A percentile compares a stretch with the other conserved stretches of the same genome.
Evolutionary conservation across 2,329 filamentous ascomycete species (phyloP).

Genomic region (Parastagonospora avenae): DNA sequence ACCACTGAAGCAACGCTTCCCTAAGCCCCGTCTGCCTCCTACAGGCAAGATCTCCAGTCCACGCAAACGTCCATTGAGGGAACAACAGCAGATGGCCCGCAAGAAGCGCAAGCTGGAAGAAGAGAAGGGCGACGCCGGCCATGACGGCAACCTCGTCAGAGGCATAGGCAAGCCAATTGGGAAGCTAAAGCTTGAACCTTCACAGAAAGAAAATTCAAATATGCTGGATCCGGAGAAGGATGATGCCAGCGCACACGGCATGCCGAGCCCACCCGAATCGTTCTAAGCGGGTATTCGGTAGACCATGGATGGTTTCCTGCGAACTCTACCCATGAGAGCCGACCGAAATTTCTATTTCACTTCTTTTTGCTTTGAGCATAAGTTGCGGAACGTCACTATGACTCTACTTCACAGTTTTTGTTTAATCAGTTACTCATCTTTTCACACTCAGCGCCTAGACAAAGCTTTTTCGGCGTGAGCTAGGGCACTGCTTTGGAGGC

Average conservation of each 20-base stretch:
- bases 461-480: neutral
- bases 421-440: conserved; percentile 11
- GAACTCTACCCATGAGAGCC: no score
- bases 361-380: neutral
- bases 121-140: conserved; percentile 44
- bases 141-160: conserved; percentile 35
- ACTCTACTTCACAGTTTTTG: conserved; percentile 8
- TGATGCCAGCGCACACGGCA: conserved; percentile 69
- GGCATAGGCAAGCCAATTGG: conserved; percentile 62
- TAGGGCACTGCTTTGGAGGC: neutral
- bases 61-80: conserved; percentile 79
- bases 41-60: conserved; percentile 87
- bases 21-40: conserved; percentile 66
- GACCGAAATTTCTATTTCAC: neutral
- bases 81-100: conserved; percentile 82
- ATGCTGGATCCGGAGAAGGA: conserved; percentile 69
- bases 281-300: conserved; percentile 38
- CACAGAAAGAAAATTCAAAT: conserved; percentile 64
- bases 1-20: conserved; percentile 83
- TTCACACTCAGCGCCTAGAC: conserved; percentile 7
- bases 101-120: conserved; percentile 78
- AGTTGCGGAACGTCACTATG: neutral
- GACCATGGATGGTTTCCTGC: neutral
- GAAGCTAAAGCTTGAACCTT: conserved; percentile 54
- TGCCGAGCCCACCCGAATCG: conserved; percentile 83